phyloP scores from a whole-genome alignment of 1,284 basidiomycete species.

The Ganoderma sinense region DNA sequence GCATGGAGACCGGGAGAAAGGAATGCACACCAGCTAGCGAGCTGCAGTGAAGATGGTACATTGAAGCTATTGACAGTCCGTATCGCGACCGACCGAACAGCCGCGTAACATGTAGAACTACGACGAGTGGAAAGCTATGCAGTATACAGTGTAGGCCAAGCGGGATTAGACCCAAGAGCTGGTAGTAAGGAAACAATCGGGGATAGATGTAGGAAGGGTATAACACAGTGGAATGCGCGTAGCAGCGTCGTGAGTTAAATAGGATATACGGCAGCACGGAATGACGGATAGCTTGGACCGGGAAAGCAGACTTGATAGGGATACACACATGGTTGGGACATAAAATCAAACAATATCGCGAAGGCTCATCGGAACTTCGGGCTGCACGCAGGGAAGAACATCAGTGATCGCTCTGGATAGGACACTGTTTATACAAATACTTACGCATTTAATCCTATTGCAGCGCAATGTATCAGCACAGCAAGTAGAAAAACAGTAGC shows the following conservation, averaged over 20 bases:
- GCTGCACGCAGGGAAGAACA: slow-evolving; percentile 51
- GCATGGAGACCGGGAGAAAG: slow-evolving; percentile 59
- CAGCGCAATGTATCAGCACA: slow-evolving; percentile 21
- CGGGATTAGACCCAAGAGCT: slow-evolving; percentile 54
- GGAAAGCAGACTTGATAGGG: slow-evolving; percentile 64
- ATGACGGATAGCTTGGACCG: slow-evolving; percentile 43
- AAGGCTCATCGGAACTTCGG: slow-evolving; percentile 87
- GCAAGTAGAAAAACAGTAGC: background rate
- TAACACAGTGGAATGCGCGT: slow-evolving; percentile 52
- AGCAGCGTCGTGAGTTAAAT: slow-evolving; percentile 51
- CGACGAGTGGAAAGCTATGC: slow-evolving; percentile 53
- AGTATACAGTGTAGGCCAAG: slow-evolving; percentile 74
- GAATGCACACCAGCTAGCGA: slow-evolving; percentile 49
- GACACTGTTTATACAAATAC: slow-evolving; percentile 39
- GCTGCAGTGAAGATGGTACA: slow-evolving; percentile 83
- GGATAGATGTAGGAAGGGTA: slow-evolving; percentile 66
- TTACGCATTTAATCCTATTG: slow-evolving; percentile 86
- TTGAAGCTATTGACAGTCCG: slow-evolving; percentile 72
- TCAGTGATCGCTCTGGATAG: slow-evolving; percentile 2
- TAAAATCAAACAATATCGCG: slow-evolving; percentile 81
- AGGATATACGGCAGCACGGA: slow-evolving; percentile 44
- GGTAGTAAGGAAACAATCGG: slow-evolving; percentile 75
- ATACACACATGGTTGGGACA: slow-evolving; percentile 70
- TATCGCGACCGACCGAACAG: slow-evolving; percentile 43
- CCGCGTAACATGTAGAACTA: slow-evolving; percentile 47